phyloP scores from a whole-genome alignment of 192 early-diverging fungal species.

The Coemansia sp. region DNA sequence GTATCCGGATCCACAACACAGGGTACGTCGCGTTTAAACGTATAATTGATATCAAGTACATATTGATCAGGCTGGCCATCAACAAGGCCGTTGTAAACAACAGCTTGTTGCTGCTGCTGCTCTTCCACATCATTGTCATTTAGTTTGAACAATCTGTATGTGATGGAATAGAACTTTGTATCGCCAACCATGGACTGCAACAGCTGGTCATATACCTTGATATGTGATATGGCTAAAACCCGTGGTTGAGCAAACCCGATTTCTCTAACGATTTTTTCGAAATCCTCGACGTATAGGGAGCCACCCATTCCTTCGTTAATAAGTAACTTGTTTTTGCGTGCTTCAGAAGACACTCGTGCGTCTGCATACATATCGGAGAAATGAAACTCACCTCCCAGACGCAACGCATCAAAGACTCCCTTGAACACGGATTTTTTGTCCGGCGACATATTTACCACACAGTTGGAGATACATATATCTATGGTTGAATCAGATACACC shows the following conservation, averaged over 20 bases:
- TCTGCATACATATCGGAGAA: slow-evolving; percentile 52
- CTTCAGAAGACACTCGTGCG: slow-evolving; percentile 22
- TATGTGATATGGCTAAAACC: slow-evolving; percentile 1
- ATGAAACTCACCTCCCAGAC: slow-evolving; percentile 44
- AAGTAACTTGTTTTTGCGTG: slow-evolving; percentile 32
- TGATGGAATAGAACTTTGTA: slow-evolving; percentile 4
- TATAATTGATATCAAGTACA: slow-evolving; percentile 1
- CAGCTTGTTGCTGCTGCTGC: not conserved
- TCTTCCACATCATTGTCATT: not conserved
- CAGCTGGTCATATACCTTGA: slow-evolving; percentile 24
- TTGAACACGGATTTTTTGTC: slow-evolving; percentile 40
- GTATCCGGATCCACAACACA: not conserved
- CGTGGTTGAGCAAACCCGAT: not conserved
- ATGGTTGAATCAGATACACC: slow-evolving; percentile 19
- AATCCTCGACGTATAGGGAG: slow-evolving; percentile 11
- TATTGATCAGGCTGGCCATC: not conserved
- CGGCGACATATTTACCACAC: slow-evolving; percentile 50
- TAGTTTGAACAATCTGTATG: slow-evolving; percentile 2
- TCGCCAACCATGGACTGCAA: slow-evolving; percentile 20
- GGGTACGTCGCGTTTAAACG: not conserved
- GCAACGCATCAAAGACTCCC: slow-evolving; percentile 30
- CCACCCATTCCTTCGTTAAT: slow-evolving; percentile 45
- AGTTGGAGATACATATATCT: slow-evolving; percentile 52
- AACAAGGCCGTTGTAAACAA: not conserved
- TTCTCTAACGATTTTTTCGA: not conserved